phyloP scores from a whole-genome alignment of 176 grass and related monocot genomes.

The Microstegium vimineum region DNA sequence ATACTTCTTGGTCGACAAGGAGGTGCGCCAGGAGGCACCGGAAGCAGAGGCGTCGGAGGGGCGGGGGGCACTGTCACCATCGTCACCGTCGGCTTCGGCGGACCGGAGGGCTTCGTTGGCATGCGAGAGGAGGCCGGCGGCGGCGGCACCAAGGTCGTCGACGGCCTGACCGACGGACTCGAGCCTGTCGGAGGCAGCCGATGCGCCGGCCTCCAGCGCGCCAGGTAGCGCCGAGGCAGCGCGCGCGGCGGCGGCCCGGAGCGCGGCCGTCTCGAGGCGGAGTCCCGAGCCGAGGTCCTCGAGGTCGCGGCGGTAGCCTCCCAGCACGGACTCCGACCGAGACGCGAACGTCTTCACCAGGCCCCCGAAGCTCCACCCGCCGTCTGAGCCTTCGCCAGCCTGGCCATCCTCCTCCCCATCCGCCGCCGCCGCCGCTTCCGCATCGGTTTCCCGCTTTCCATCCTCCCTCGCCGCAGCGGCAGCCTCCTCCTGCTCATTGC shows the following conservation, averaged over 20 bases:
- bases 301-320: constrained; percentile 67
- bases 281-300: constrained; percentile 71
- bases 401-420: background rate
- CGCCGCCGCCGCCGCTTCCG: background rate
- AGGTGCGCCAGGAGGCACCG: constrained; percentile 28
- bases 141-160: constrained; percentile 60
- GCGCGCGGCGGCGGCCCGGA: constrained; percentile 47
- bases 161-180: constrained; percentile 76
- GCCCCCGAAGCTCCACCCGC: constrained; percentile 59
- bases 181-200: constrained; percentile 57
- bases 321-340: constrained; percentile 61
- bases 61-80: constrained; percentile 17
- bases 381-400: background rate
- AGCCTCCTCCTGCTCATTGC: constrained; percentile 10
- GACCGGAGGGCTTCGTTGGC: constrained; percentile 69
- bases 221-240: constrained; percentile 31
- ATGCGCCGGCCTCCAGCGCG: constrained; percentile 56
- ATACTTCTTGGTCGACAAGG: constrained; percentile 57
- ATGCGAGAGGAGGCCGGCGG: constrained; percentile 54
- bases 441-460: background rate
- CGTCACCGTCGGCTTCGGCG: constrained; percentile 30
- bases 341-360: constrained; percentile 70
- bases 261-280: constrained; percentile 48
- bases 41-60: constrained; percentile 26
- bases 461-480: background rate